Conservation (phyloP, 208 protist genomes). For the Trypanosoma platydactyli region DNA sequence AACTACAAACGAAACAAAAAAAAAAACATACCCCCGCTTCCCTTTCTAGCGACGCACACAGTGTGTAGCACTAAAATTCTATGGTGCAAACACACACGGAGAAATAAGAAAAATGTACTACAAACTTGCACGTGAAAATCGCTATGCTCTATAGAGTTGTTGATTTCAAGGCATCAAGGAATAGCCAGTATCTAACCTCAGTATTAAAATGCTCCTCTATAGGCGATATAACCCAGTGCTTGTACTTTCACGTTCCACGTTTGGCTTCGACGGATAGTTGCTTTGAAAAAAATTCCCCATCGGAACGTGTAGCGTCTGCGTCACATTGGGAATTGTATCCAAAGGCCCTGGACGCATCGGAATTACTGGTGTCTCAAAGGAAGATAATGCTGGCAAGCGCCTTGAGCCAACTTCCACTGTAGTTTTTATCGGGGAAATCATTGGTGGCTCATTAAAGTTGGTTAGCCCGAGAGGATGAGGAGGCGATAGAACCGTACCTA, state of each 20-base stretch:
- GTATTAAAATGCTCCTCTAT: conserved; percentile 1
- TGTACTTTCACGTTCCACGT: background rate
- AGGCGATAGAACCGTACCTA: background rate
- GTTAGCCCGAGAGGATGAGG: conserved; percentile 9
- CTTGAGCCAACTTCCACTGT: background rate
- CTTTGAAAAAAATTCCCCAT: conserved; percentile 11
- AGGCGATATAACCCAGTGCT: conserved; percentile 21
- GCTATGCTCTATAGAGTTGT: background rate
- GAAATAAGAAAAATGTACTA: too few relatives aligned
- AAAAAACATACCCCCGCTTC: conserved; percentile 1
- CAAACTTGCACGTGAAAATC: background rate
- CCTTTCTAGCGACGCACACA: background rate
- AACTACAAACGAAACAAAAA: background rate
- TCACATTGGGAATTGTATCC: conserved; percentile 7
- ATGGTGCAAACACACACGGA: background rate
- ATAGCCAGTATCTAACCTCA: background rate
- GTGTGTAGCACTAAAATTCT: background rate
- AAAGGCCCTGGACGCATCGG: conserved; percentile 8
- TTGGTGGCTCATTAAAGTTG: conserved; percentile 25
- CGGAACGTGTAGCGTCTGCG: background rate
- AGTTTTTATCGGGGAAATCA: conserved; percentile 4
- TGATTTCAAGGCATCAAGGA: background rate
- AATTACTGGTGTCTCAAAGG: conserved; percentile 22
- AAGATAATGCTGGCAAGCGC: background rate
- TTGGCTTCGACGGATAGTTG: background rate